phyloP scores from a whole-genome alignment of 169 alveolate genomes.

The Amoebophrya sp. region DNA sequence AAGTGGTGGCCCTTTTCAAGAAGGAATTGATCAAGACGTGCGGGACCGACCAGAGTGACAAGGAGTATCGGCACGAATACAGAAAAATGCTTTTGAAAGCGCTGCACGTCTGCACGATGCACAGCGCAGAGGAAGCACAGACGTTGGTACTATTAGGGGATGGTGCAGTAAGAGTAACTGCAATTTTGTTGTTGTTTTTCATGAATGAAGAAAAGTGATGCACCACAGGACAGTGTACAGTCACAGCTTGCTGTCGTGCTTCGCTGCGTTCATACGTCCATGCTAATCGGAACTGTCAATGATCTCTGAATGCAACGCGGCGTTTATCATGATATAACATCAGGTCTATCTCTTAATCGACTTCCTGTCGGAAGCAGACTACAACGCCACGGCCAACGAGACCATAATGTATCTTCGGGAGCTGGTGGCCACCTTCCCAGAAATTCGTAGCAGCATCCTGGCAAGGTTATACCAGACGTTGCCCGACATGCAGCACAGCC shows the following conservation, averaged over 20 bases:
- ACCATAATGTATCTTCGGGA: neutral
- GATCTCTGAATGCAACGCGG: no score
- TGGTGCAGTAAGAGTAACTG: neutral
- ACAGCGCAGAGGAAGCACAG: neutral
- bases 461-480: neutral
- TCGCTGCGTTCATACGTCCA: no score
- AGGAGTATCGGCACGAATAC: constrained; percentile 31
- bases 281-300: no score
- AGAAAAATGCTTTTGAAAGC: constrained; percentile 32
- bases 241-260: no score
- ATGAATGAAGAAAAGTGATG: no score
- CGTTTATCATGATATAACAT: no score
- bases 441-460: neutral
- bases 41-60: neutral
- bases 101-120: neutral
- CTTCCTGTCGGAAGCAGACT: neutral
- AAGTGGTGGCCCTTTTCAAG: constrained; percentile 32
- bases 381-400: neutral
- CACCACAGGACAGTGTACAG: no score
- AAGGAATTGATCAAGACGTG: constrained; percentile 31
- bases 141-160: neutral
- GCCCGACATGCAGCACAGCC: constrained; percentile 16
- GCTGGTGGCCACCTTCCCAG: neutral
- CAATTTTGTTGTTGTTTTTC: neutral
- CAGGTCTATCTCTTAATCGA: neutral